These are phyloP conservation scores for Pueraria montana DNA, from an alignment of 306 rosid genomes.

Conservation along the genomic window DNA sequence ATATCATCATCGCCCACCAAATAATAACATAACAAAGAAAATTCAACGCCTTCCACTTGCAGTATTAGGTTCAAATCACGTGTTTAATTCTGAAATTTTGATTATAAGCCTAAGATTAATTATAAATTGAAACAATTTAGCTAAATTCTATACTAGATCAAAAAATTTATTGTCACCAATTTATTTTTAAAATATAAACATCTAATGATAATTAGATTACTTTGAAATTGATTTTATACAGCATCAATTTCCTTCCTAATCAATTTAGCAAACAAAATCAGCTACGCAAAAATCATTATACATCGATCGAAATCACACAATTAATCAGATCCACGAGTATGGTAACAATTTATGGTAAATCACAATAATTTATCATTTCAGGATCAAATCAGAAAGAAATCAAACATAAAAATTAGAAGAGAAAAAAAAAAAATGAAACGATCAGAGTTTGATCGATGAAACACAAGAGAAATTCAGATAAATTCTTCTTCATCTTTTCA, in stretches of 20 bases:
- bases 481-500: constrained; percentile 53
- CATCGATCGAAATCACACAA: background rate
- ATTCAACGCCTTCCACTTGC: background rate
- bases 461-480: constrained; percentile 46
- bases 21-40: too few species aligned
- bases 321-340: background rate
- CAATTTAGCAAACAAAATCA: too few species aligned
- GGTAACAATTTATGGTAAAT: constrained; percentile 39
- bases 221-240: too few species aligned
- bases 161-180: too few species aligned
- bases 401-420: constrained; percentile 37
- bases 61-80: background rate
- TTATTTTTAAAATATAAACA: too few species aligned
- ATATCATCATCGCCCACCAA: background rate
- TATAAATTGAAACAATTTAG: background rate
- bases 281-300: too few species aligned
- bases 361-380: constrained; percentile 61
- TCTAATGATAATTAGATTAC: too few species aligned
- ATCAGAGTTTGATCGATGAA: constrained; percentile 54
- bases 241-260: too few species aligned
- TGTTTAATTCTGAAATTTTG: background rate
- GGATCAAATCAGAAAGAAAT: constrained; percentile 46
- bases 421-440: constrained; percentile 47
- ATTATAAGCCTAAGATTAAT: background rate
- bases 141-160: too few species aligned